phyloP scores from a whole-genome alignment of 306 rosid genomes.

The Myrica gale region DNA sequence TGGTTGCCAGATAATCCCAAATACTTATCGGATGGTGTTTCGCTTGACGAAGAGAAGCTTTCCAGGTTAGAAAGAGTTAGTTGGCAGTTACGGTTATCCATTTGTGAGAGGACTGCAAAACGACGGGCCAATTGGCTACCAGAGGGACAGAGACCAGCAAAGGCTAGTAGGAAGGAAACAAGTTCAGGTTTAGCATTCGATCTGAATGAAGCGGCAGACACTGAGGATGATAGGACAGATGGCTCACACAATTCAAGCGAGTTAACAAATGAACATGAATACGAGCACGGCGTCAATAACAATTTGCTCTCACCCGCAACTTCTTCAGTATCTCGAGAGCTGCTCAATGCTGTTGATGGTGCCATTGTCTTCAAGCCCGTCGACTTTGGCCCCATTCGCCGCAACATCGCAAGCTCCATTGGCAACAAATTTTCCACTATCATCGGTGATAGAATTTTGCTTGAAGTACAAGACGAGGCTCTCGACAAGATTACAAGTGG shows the following conservation, averaged over 20 bases:
- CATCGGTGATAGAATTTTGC: slow-evolving; percentile 49
- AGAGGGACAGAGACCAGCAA: slow-evolving; percentile 54
- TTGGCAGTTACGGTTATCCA: slow-evolving; percentile 73
- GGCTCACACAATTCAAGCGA: slow-evolving; percentile 93
- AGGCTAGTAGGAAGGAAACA: slow-evolving; percentile 55
- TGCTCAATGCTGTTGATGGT: slow-evolving; percentile 62
- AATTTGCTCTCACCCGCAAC: slow-evolving; percentile 25
- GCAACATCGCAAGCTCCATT: slow-evolving; percentile 46
- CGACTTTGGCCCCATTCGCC: slow-evolving; percentile 47
- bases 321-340: slow-evolving; percentile 44
- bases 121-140: slow-evolving; percentile 66
- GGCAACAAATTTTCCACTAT: slow-evolving; percentile 48
- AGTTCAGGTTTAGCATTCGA: slow-evolving; percentile 58
- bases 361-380: slow-evolving; percentile 80
- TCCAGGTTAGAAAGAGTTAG: slow-evolving; percentile 45
- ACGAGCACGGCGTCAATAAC: slow-evolving; percentile 45
- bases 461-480: slow-evolving; percentile 76
- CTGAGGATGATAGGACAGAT: slow-evolving; percentile 64
- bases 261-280: slow-evolving; percentile 72
- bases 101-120: slow-evolving; percentile 53
- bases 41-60: slow-evolving; percentile 62
- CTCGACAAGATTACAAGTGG: slow-evolving; percentile 75
- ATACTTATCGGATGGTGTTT: slow-evolving; percentile 43
- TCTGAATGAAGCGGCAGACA: slow-evolving; percentile 74
- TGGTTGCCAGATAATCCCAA: slow-evolving; percentile 77